phyloP scores from a whole-genome alignment of 495 filamentous ascomycete genomes.

The Staphylotrichum longicolle region DNA sequence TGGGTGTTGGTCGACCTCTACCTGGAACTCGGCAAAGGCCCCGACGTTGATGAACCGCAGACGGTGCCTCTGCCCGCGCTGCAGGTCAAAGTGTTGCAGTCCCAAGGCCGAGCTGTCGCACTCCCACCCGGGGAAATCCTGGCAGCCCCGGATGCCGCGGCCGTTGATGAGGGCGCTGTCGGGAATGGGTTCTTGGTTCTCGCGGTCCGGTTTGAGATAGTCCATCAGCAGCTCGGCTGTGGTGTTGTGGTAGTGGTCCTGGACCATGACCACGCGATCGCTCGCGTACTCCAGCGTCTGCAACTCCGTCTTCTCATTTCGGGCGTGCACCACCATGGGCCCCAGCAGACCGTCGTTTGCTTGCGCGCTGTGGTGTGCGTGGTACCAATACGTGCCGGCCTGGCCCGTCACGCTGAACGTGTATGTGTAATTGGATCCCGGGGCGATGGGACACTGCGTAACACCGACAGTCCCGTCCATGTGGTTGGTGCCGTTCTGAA shows the following conservation, averaged over 20 bases:
- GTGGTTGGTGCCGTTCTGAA: conserved; percentile 1
- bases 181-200: not conserved
- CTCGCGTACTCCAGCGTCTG: not conserved
- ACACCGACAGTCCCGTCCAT: not conserved
- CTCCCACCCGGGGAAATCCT: no score
- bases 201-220: not conserved
- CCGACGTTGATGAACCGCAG: conserved; percentile 1
- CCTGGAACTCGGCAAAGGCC: not conserved
- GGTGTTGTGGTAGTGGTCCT: not conserved
- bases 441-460: not conserved
- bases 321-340: not conserved
- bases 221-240: not conserved
- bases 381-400: not conserved
- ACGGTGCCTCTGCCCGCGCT: not conserved
- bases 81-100: no score
- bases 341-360: not conserved
- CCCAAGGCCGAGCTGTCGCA: no score
- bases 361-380: not conserved
- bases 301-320: not conserved
- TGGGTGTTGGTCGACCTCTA: not conserved
- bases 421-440: not conserved
- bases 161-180: conserved; percentile 4
- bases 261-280: not conserved
- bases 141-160: not conserved
- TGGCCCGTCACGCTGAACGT: not conserved